Conservation (phyloP, 208 protist species). For the Acanthamoeba triangularis region DNA sequence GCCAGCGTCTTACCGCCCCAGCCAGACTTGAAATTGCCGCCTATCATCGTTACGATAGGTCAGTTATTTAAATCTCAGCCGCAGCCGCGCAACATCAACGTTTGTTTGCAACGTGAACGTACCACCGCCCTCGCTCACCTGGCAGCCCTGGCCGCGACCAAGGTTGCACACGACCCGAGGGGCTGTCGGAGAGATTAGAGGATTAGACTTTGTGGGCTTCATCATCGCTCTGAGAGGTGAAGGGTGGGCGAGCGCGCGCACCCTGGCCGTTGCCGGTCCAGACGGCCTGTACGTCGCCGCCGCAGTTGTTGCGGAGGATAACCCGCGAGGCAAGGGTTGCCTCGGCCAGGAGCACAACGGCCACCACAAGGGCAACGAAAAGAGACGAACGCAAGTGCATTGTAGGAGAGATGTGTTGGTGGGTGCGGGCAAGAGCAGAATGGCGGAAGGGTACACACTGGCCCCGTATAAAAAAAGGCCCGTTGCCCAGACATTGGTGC, state of each 20-base stretch:
- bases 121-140: background rate
- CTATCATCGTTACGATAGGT: too few relatives aligned
- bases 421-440: too few relatives aligned
- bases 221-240: background rate
- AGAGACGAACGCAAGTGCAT: background rate
- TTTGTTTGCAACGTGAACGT: too few relatives aligned
- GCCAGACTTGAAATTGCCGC: constrained; percentile 11
- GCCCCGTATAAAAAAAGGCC: too few relatives aligned
- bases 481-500: too few relatives aligned
- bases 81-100: too few relatives aligned
- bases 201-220: too few relatives aligned
- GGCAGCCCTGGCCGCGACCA: background rate
- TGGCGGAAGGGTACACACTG: too few relatives aligned
- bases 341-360: background rate
- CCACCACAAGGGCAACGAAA: background rate
- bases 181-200: background rate
- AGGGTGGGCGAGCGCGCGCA: background rate
- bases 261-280: constrained; percentile 10
- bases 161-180: background rate
- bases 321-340: background rate
- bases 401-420: background rate
- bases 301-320: constrained; percentile 22
- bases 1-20: constrained; percentile 22
- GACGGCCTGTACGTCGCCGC: background rate
- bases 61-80: too few relatives aligned